These are phyloP conservation scores for Populus ilicifolia DNA, from an alignment of 345 rosid genomes.

Conservation along the genomic window DNA sequence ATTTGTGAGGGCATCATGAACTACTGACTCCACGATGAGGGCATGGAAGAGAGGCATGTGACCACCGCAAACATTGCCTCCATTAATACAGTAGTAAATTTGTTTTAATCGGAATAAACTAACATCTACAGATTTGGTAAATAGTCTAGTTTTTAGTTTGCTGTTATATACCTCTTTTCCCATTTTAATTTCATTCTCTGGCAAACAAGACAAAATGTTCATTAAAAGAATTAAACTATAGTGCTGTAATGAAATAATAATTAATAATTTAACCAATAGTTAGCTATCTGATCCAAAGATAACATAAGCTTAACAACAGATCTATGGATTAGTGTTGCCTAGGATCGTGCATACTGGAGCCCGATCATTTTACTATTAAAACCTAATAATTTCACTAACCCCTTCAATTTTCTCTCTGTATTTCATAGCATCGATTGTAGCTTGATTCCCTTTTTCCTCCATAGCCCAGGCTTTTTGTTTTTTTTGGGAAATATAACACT, in stretches of 20 bases:
- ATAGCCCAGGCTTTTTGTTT: not conserved
- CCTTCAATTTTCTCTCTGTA: not conserved
- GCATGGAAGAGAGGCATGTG: constrained; percentile 13
- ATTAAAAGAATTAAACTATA: constrained; percentile 7
- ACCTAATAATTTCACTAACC: not conserved
- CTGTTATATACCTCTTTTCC: not conserved
- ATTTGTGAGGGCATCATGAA: constrained; percentile 7
- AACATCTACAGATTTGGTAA: not conserved
- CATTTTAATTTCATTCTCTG: constrained; percentile 1
- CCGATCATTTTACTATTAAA: not conserved
- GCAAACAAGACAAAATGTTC: not conserved
- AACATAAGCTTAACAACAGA: not conserved
- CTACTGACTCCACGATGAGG: constrained; percentile 9
- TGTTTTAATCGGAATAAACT: not conserved
- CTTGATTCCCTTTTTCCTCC: not conserved
- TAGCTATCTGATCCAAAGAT: not conserved
- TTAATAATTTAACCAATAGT: not conserved
- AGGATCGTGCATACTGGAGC: constrained; percentile 36
- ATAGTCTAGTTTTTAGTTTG: not conserved
- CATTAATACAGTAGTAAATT: not conserved
- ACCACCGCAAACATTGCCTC: constrained; percentile 25
- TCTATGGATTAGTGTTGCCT: constrained; percentile 44
- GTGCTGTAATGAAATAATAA: not conserved
- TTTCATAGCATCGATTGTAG: not conserved
- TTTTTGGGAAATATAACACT: too few species aligned